Base-by-base conservation (phyloP, 768 basidiomycete species). In the Psilocybe tampanensis region DNA sequence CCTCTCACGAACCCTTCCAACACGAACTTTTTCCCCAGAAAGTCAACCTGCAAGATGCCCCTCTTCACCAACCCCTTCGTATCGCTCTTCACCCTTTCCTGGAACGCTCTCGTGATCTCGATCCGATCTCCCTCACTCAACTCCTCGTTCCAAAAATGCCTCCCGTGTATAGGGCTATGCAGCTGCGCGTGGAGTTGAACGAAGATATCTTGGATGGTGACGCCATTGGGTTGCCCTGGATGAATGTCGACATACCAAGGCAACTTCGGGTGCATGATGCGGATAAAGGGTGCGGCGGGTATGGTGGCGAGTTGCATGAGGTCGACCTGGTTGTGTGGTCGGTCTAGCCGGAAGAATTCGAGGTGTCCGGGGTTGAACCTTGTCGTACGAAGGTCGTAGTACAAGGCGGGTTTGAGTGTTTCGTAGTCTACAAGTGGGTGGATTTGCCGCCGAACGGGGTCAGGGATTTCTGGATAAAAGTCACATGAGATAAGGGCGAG, bases 211-310 rank as follows among this genome's bases (percentile, higher is more conserved):
- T 71, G 71, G 2, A 89, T 71, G 5, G 85, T 85, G 52, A 88
- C 76, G n/a, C 86, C 86, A 21, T 80, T 70, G 2, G 77, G 75
- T 41, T 79, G 74, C 8, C 67, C 68, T 39, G 78, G 69, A 21
- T 65, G 64, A 17, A 88, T 73, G 60, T 89, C 87, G 66, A 90
- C 79, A 69, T 81, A 86, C 88, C 88, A 90, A 0, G 88, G 88
- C 0, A 86, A 70, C 33, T 74, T 72, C 0, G 79, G 70, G 67
- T 86, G 85, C 63, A 77, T 83, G 48, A 89, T 64, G 12, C 85
- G 83, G 74, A 89, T 79, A 54, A 69, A 70, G 5, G 70, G 64
- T 0, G 80, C 70, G 1, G 83, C 76, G 1, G 86, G 86, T 39
- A 74, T 72, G 13, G 81, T 82, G 21, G 80, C 82, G 50, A 83